phyloP scores from a whole-genome alignment of 1,284 basidiomycete genomes.

The Thelephora terrestris region DNA sequence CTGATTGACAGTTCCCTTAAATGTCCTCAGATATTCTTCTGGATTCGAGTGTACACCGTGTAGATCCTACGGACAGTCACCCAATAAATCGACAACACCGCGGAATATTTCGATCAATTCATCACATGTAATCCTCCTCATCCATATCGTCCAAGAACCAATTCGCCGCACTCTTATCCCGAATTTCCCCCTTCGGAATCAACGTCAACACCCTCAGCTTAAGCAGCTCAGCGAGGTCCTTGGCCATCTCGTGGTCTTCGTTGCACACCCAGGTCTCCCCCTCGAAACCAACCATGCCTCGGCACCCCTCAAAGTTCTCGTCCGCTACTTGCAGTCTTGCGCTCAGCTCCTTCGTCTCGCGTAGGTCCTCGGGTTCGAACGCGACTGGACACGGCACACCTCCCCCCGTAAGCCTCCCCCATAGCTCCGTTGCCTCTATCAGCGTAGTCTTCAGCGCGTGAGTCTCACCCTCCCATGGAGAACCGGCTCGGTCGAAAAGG shows the following conservation, averaged over 20 bases:
- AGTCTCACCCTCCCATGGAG: slow-evolving; percentile 38
- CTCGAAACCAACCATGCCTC: slow-evolving; percentile 22
- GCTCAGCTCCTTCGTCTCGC: slow-evolving; percentile 28
- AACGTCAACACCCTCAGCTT: slow-evolving; percentile 24
- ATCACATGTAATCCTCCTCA: slow-evolving; percentile 30
- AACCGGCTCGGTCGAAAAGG: slow-evolving; percentile 30
- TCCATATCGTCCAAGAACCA: slow-evolving; percentile 40
- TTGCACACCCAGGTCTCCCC: slow-evolving; percentile 32
- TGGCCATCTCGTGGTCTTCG: slow-evolving; percentile 28
- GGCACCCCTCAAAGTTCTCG: slow-evolving; percentile 20
- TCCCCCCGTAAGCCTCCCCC: slow-evolving; percentile 27
- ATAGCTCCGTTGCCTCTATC: slow-evolving; percentile 27
- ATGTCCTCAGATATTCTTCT: too few relatives aligned
- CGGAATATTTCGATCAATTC: slow-evolving; percentile 9
- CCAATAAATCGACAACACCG: too few relatives aligned
- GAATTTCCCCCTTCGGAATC: slow-evolving; percentile 22
- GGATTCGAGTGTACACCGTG: too few relatives aligned
- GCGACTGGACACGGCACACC: slow-evolving; percentile 32
- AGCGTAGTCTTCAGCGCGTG: slow-evolving; percentile 29
- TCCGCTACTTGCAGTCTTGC: slow-evolving; percentile 20
- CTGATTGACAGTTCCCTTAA: too few relatives aligned
- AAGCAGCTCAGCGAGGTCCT: slow-evolving; percentile 22
- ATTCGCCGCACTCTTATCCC: slow-evolving; percentile 24
- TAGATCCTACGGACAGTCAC: too few relatives aligned
- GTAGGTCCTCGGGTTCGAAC: slow-evolving; percentile 32